Conservation (phyloP, 805 yeast genomes). For the Suhomyces sp. region DNA sequence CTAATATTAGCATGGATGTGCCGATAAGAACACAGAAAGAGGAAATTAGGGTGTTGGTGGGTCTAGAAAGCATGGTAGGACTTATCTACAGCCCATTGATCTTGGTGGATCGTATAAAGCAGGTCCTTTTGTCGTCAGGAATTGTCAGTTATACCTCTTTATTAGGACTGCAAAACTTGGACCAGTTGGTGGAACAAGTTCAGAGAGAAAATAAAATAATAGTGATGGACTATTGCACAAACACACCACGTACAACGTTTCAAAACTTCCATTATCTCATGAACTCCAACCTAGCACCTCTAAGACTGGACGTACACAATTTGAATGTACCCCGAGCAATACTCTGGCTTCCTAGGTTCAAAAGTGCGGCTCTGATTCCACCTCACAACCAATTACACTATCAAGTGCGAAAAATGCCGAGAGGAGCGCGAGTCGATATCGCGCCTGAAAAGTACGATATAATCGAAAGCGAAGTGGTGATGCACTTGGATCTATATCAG, state of each 20-base stretch:
- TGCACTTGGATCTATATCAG: conserved; percentile 14
- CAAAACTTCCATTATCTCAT: background rate
- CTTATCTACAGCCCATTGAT: conserved; percentile 17
- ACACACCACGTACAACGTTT: background rate
- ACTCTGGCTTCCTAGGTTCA: conserved; percentile 20
- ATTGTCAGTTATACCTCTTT: conserved; percentile 6
- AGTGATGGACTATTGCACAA: conserved; percentile 3
- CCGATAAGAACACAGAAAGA: background rate
- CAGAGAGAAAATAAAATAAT: background rate
- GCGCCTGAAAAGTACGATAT: background rate
- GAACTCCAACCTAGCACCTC: conserved; percentile 3
- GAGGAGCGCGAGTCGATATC: background rate
- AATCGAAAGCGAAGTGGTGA: conserved; percentile 5
- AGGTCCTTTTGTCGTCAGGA: conserved; percentile 3
- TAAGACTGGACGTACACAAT: background rate
- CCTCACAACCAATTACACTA: background rate
- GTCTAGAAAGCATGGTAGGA: conserved; percentile 5
- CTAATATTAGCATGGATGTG: background rate
- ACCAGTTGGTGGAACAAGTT: background rate
- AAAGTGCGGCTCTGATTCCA: conserved; percentile 2
- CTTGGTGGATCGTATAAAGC: conserved; percentile 9
- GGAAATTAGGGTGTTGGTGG: background rate
- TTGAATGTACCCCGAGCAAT: conserved; percentile 2
- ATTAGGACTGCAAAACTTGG: background rate
- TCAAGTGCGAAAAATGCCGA: background rate